Evolutionary conservation across 2,329 filamentous ascomycete genomes (phyloP).

Genomic region (Penicillium sp.): DNA sequence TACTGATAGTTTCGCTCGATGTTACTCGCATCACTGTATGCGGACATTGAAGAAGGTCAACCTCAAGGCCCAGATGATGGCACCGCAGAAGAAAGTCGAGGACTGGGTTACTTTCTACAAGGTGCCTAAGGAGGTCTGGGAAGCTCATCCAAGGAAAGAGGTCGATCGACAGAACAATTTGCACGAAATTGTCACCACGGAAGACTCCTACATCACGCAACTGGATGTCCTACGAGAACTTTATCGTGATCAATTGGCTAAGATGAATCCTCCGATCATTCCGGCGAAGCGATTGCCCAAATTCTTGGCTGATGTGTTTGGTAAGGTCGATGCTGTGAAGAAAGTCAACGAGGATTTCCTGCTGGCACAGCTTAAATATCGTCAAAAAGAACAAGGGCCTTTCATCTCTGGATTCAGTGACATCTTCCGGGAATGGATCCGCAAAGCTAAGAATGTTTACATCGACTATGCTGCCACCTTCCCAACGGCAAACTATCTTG

Average conservation of each 20-base stretch:
- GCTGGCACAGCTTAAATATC: conserved; percentile 89
- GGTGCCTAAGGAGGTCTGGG: conserved; percentile 72
- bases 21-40: conserved; percentile 92
- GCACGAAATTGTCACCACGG: conserved; percentile 91
- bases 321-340: conserved; percentile 83
- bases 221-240: conserved; percentile 80
- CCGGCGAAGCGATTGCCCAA: conserved; percentile 71
- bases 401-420: conserved; percentile 94
- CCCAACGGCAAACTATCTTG: conserved; percentile 75
- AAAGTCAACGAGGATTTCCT: conserved; percentile 91
- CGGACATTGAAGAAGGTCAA: conserved; percentile 94
- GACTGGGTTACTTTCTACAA: conserved; percentile 92
- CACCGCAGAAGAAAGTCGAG: conserved; percentile 65
- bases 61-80: conserved; percentile 68
- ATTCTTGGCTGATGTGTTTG: conserved; percentile 84
- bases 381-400: conserved; percentile 93
- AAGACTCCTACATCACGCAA: conserved; percentile 87
- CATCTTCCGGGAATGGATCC: conserved; percentile 96
- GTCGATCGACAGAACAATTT: conserved; percentile 89
- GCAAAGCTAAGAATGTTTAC: conserved; percentile 85
- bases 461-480: conserved; percentile 89
- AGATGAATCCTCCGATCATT: conserved; percentile 75
- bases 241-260: conserved; percentile 76
- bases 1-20: conserved; percentile 64
- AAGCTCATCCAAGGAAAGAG: conserved; percentile 75